Evolutionary conservation across 768 basidiomycete species (phyloP), one percentile per base, ranked within the genome.

Genomic region (Mycena indigotica): DNA sequence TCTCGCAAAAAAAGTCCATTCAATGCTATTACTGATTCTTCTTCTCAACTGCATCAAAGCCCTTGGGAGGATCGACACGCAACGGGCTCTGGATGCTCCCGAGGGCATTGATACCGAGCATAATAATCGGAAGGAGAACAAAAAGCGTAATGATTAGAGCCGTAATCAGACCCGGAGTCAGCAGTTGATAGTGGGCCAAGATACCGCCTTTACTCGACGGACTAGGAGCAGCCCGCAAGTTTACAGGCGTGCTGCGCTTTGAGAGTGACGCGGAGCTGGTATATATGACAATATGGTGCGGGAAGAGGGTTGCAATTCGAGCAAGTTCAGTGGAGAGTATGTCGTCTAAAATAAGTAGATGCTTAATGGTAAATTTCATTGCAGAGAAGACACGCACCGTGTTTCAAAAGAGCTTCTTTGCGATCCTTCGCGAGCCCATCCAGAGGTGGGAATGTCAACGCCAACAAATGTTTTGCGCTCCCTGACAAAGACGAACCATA

Each of bases 11-110:
- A n/a, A n/a, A n/a, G n/a, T n/a, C n/a, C n/a, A n/a, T n/a, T n/a
- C n/a, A n/a, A 35, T 8, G 32, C 32, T 8, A 35, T 70, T 80
- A 91, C 76, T 92, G 89, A 62, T 75, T 84, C 81, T 93, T 93
- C 78, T 79, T 91, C 69, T 90, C 89, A 50, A 78, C 76, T 4
- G 88, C 85, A 65, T 73, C 84, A 66, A 81, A 90, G 5, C 83
- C 82, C 71, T 85, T 90, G 17, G 87, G 84, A 8, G 78, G 72
- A 56, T 88, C 87, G 32, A 80, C 78, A 30, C 84, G 77, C 46
- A 87, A 65, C 1, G 89, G 85, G 45, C 82, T 86, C 68, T 91
- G 88, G 57, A 93, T 90, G 64, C 87, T 86, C 21, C 87, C 80
- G 38, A 93, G 77, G 0, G 90, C 84, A 21, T 72, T 77, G 52